These are phyloP conservation scores for Polyporus arcularius DNA, from an alignment of 768 basidiomycete species.

Conservation along the genomic window DNA sequence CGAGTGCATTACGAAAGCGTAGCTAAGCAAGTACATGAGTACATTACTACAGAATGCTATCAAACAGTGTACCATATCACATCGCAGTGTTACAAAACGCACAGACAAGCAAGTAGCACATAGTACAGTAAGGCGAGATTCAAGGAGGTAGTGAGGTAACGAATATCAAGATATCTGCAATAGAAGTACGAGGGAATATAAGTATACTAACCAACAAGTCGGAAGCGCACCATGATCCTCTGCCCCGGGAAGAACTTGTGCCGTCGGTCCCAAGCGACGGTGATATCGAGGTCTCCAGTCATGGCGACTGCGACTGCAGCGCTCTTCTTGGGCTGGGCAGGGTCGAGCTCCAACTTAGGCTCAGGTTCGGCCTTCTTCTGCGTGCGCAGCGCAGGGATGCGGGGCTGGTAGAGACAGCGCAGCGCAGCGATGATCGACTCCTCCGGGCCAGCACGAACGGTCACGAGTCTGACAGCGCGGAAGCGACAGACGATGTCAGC, in stretches of 20 bases:
- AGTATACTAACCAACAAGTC: constrained; percentile 42
- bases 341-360: background rate
- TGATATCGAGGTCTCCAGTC: constrained; percentile 58
- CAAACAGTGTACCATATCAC: no score
- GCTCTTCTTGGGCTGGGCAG: background rate
- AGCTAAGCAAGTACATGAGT: no score
- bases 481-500: background rate
- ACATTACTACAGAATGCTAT: no score
- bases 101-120: no score
- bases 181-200: background rate
- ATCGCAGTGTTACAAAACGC: no score
- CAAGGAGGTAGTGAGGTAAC: no score
- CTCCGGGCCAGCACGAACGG: constrained; percentile 13
- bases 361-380: background rate
- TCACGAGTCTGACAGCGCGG: background rate
- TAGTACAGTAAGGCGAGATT: no score
- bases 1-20: no score
- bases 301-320: constrained; percentile 35
- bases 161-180: no score
- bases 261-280: constrained; percentile 52
- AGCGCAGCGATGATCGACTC: constrained; percentile 15
- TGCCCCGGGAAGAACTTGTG: constrained; percentile 56
- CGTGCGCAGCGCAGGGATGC: background rate
- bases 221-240: constrained; percentile 54
- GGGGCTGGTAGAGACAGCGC: constrained; percentile 6